Evolutionary conservation across 139 green algal species (phyloP).

Genomic region (Picochlorum sp.): DNA sequence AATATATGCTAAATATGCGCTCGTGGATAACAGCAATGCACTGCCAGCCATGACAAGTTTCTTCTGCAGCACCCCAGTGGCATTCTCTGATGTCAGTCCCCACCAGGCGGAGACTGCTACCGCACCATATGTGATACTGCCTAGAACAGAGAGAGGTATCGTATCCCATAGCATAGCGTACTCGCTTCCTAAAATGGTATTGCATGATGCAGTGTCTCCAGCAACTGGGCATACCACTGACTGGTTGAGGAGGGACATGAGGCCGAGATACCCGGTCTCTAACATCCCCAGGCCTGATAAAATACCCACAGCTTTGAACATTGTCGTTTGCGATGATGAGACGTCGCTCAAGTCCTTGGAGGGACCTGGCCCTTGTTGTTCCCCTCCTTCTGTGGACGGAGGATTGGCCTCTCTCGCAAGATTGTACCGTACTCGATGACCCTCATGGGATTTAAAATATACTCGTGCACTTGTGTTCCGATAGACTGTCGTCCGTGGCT

Average conservation of each 20-base stretch:
- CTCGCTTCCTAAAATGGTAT: slow-evolving; percentile 54
- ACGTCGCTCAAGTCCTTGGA: no score
- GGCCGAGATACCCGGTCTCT: slow-evolving; percentile 76
- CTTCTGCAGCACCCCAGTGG: slow-evolving; percentile 2
- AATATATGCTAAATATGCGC: slow-evolving; percentile 62
- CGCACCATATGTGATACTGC: slow-evolving; percentile 50
- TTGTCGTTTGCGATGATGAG: neutral
- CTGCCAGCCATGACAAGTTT: slow-evolving; percentile 32
- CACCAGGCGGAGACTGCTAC: slow-evolving; percentile 35
- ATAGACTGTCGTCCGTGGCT: no score
- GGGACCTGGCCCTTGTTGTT: no score
- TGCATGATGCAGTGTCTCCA: slow-evolving; percentile 44
- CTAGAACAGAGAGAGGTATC: slow-evolving; percentile 47
- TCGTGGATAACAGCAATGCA: slow-evolving; percentile 50
- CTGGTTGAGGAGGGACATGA: slow-evolving; percentile 50
- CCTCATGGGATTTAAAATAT: no score
- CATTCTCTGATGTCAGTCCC: slow-evolving; percentile 3
- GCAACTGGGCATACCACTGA: slow-evolving; percentile 53
- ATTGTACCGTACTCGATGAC: no score
- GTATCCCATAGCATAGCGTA: slow-evolving; percentile 65
- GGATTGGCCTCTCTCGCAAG: no score
- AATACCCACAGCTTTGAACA: slow-evolving; percentile 28
- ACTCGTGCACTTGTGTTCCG: no score
- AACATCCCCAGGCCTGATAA: slow-evolving; percentile 42
- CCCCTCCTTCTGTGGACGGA: no score